Percentiles rank a stretch among this genome's conserved stretches.
Conservation (phyloP, 208 protist species). For the Lotmaria passim region DNA sequence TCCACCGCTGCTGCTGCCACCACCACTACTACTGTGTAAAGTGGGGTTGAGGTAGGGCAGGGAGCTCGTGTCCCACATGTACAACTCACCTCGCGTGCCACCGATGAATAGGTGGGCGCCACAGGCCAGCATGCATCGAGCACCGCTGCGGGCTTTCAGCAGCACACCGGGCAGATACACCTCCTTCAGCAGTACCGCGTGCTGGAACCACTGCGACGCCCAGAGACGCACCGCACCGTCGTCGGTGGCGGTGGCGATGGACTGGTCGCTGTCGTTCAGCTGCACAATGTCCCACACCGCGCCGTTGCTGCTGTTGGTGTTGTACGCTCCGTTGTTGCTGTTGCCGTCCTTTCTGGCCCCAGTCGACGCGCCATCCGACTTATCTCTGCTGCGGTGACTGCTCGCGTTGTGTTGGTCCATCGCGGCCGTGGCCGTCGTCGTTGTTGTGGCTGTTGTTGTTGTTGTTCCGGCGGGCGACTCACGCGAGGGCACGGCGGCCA, state of each 20-base stretch:
- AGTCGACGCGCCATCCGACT: neutral
- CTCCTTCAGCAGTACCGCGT: conserved; percentile 29
- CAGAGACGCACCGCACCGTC: conserved; percentile 38
- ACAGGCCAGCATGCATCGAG: conserved; percentile 44
- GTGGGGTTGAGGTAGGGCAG: neutral
- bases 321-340: neutral
- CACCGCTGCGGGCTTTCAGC: conserved; percentile 23
- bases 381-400: neutral
- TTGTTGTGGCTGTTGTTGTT: neutral
- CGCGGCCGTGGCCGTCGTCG: neutral
- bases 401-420: neutral
- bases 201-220: conserved; percentile 27
- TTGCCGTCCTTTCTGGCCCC: neutral
- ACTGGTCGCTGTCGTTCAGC: conserved; percentile 16
- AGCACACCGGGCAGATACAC: conserved; percentile 32
- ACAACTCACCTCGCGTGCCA: conserved; percentile 38
- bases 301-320: neutral
- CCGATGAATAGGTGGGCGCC: conserved; percentile 42
- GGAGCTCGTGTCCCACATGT: conserved; percentile 39
- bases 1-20: neutral
- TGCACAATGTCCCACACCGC: conserved; percentile 41
- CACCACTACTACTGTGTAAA: neutral
- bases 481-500: conserved; percentile 42
- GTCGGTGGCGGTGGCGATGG: conserved; percentile 24
- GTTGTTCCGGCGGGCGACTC: too few species aligned